phyloP scores from a whole-genome alignment of 306 rosid species.

The Prunus dulcis region DNA sequence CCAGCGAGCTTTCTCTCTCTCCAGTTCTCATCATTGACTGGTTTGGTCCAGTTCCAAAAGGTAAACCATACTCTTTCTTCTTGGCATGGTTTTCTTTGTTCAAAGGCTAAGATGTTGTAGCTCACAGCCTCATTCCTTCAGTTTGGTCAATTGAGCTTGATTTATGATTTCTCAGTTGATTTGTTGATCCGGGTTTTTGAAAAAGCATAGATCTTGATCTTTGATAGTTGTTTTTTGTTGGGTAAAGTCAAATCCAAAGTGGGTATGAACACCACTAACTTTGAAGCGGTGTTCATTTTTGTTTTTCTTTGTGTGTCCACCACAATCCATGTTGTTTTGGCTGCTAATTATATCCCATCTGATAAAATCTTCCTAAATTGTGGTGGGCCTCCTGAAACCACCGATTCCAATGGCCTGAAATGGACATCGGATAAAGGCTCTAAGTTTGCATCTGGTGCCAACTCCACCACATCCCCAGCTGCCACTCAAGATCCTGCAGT shows the following conservation, averaged over 20 bases:
- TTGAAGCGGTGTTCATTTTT: constrained; percentile 10
- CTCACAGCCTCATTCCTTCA: neutral
- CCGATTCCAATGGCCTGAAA: constrained; percentile 49
- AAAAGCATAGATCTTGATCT: neutral
- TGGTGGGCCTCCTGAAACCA: constrained; percentile 60
- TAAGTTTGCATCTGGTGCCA: constrained; percentile 30
- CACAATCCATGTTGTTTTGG: constrained; percentile 33
- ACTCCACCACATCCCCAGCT: constrained; percentile 38
- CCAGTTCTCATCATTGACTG: neutral
- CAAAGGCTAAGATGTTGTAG: neutral
- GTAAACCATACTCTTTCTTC: neutral
- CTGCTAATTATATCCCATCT: constrained; percentile 53
- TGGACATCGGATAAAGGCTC: constrained; percentile 78
- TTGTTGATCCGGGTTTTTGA: neutral
- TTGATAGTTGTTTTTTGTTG: neutral
- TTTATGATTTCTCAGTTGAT: neutral
- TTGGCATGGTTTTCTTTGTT: neutral
- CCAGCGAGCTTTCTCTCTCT: neutral
- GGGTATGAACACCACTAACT: constrained; percentile 23
- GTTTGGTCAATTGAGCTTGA: neutral
- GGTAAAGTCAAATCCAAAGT: neutral
- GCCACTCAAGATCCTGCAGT: constrained; percentile 74
- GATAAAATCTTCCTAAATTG: constrained; percentile 66
- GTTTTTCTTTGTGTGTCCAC: constrained; percentile 35
- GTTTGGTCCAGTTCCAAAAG: neutral